phyloP scores from a whole-genome alignment of 768 basidiomycete genomes.

The Boletus vermiculosoides region DNA sequence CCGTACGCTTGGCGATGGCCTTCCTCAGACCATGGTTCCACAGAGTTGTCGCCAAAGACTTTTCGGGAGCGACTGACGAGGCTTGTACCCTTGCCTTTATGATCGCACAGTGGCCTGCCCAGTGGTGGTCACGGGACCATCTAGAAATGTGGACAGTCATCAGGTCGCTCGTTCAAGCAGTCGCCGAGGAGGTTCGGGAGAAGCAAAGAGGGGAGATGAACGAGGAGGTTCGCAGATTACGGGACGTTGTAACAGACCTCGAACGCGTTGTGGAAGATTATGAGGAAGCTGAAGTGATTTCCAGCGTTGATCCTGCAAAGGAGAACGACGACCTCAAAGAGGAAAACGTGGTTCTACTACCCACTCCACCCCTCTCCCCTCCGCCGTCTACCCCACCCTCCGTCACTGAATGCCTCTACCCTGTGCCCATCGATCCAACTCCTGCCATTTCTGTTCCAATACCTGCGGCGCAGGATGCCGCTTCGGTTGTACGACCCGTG shows the following conservation, averaged over 20 bases:
- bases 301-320: constrained; percentile 19
- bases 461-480: constrained; percentile 7
- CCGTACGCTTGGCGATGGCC: constrained; percentile 64
- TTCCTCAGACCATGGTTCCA: constrained; percentile 75
- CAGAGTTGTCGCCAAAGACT: constrained; percentile 41
- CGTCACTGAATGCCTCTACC: constrained; percentile 18
- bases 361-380: constrained; percentile 24
- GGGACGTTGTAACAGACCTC: constrained; percentile 49
- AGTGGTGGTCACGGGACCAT: constrained; percentile 66
- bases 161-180: constrained; percentile 53
- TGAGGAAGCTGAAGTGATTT: constrained; percentile 32
- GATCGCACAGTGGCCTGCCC: constrained; percentile 66
- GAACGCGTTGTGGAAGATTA: constrained; percentile 45
- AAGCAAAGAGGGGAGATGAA: constrained; percentile 40
- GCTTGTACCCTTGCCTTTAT: constrained; percentile 44
- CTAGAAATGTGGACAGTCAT: constrained; percentile 60
- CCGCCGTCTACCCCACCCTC: constrained; percentile 19
- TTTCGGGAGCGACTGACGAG: constrained; percentile 37
- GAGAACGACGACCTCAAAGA: constrained; percentile 16
- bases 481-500: neutral
- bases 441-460: neutral
- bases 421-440: neutral
- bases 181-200: constrained; percentile 65
- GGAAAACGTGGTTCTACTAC: constrained; percentile 13
- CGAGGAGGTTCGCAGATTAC: constrained; percentile 50